Percentiles rank a stretch among this genome's conserved stretches.
These are phyloP conservation scores for Pleurotus citrinopileatus DNA, from an alignment of 768 basidiomycete genomes.

Conservation along the genomic window DNA sequence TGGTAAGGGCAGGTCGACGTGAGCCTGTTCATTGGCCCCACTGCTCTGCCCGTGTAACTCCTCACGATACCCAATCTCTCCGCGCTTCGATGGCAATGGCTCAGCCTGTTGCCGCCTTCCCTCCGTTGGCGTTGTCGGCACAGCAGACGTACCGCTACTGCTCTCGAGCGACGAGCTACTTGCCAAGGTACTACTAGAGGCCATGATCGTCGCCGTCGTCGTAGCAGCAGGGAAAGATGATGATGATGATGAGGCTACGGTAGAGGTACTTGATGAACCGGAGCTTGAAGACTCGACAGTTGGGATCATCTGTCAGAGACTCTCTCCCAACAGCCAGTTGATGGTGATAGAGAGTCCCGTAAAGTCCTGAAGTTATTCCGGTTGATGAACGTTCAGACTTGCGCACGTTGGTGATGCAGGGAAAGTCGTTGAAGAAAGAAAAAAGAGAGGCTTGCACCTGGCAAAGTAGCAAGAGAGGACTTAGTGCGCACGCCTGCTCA, in stretches of 20 bases:
- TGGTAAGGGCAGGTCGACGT: slow-evolving; percentile 29
- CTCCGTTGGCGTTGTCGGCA: slow-evolving; percentile 14
- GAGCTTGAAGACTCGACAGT: slow-evolving; percentile 15
- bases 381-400: slow-evolving; percentile 17
- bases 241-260: neutral
- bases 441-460: slow-evolving; percentile 37
- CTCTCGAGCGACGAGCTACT: slow-evolving; percentile 14
- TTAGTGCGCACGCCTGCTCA: neutral
- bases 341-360: neutral
- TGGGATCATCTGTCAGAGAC: slow-evolving; percentile 5
- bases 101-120: slow-evolving; percentile 49
- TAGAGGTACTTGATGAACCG: slow-evolving; percentile 8
- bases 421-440: slow-evolving; percentile 15
- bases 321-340: slow-evolving; percentile 1
- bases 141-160: slow-evolving; percentile 10
- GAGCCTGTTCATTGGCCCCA: slow-evolving; percentile 14
- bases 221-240: slow-evolving; percentile 2
- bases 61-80: slow-evolving; percentile 63
- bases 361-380: slow-evolving; percentile 11
- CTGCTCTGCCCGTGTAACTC: slow-evolving; percentile 27
- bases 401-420: slow-evolving; percentile 12
- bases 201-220: slow-evolving; percentile 3
- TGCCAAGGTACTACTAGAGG: neutral
- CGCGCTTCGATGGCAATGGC: slow-evolving; percentile 60
- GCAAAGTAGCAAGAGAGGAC: slow-evolving; percentile 26